A percentile compares a stretch with the other conserved stretches of the same genome.
These are phyloP conservation scores for Domatiomyces globalis DNA, from an alignment of 2,329 filamentous ascomycete species.

Conservation along the genomic window DNA sequence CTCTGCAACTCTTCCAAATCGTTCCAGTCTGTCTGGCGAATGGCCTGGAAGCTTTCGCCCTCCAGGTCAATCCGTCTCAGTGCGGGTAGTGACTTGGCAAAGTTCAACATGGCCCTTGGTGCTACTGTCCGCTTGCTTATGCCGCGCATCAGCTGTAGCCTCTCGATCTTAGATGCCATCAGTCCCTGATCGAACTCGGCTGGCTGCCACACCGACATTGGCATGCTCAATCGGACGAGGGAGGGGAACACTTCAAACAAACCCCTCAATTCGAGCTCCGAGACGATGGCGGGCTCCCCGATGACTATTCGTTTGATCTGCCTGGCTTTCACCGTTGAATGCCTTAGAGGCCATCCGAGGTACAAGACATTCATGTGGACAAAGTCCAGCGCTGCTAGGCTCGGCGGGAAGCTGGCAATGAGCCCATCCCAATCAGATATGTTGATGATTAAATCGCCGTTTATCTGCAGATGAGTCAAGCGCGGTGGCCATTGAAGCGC, in stretches of 20 bases:
- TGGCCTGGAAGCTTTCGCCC: background rate
- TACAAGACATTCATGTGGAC: background rate
- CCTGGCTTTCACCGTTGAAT: background rate
- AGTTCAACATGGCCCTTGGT: background rate
- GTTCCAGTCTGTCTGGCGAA: background rate
- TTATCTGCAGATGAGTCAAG: slow-evolving; percentile 6
- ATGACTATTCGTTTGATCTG: slow-evolving; percentile 4
- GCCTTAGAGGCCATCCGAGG: background rate
- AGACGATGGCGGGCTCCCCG: background rate
- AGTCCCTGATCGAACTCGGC: slow-evolving; percentile 16
- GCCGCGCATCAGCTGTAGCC: background rate
- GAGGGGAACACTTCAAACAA: background rate
- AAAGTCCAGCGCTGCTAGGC: slow-evolving; percentile 6
- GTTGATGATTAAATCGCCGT: slow-evolving; percentile 1
- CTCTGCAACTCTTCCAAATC: background rate
- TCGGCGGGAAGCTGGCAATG: slow-evolving; percentile 6
- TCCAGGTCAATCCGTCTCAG: background rate
- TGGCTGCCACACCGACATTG: slow-evolving; percentile 43
- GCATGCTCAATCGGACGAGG: slow-evolving; percentile 27
- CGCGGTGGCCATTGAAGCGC: slow-evolving; percentile 9
- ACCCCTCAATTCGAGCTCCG: background rate
- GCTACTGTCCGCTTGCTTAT: no score
- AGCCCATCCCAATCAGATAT: slow-evolving; percentile 4
- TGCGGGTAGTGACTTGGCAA: background rate
- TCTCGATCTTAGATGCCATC: background rate